These are phyloP conservation scores for Sphagnum magellanicum DNA, from an alignment of 228 moss, liverwort and hornwort species.

Conservation along the genomic window DNA sequence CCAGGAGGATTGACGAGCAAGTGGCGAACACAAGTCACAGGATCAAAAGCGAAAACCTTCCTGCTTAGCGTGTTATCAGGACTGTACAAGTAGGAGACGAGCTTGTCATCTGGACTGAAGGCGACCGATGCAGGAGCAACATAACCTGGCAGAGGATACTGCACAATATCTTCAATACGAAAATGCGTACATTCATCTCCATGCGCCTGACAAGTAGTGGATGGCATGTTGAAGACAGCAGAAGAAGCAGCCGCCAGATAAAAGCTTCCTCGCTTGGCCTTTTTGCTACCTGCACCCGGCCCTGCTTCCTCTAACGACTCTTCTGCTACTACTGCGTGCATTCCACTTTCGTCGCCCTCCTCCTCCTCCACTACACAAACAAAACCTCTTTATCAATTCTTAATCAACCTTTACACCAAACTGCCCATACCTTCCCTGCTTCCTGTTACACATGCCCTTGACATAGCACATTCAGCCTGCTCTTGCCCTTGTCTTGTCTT, in stretches of 20 bases:
- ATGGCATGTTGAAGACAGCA: conserved; percentile 59
- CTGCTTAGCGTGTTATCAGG: conserved; percentile 98
- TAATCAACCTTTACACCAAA: too few relatives aligned
- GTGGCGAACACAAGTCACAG: conserved; percentile 65
- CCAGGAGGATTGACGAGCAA: conserved; percentile 88
- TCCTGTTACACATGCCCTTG: too few relatives aligned
- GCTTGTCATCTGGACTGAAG: conserved; percentile 95
- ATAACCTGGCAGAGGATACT: conserved; percentile 95
- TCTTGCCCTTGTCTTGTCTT: too few relatives aligned
- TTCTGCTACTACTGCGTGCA: conserved; percentile 48
- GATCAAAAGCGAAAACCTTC: conserved; percentile 96
- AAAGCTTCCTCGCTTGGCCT: conserved; percentile 39
- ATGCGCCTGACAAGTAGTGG: conserved; percentile 85
- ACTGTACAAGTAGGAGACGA: conserved; percentile 88
- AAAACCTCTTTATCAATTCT: too few relatives aligned
- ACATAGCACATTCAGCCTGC: too few relatives aligned
- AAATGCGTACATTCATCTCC: conserved; percentile 92
- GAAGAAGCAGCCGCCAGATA: conserved; percentile 37
- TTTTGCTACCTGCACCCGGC: conserved; percentile 35
- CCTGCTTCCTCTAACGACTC: conserved; percentile 61
- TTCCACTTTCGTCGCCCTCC: conserved; percentile 42
- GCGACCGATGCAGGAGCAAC: conserved; percentile 96
- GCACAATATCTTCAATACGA: conserved; percentile 98
- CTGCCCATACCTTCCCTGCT: too few relatives aligned
- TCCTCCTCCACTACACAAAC: too few relatives aligned